Conservation (phyloP, 2,329 filamentous ascomycete species). For the Ploettnerulaceae sp. region DNA sequence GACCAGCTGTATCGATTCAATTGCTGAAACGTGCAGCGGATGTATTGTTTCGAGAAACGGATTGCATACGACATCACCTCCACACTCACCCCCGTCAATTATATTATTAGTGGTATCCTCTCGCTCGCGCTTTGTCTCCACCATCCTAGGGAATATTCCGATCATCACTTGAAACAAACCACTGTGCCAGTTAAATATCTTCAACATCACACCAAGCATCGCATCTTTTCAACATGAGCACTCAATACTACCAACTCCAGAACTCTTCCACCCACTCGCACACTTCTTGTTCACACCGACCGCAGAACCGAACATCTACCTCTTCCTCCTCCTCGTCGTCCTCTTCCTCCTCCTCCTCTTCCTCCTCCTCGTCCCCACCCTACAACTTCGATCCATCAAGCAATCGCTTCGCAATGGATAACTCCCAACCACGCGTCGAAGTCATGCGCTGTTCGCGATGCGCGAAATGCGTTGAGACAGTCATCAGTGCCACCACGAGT, state of each 20-base stretch:
- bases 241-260: conserved; percentile 16
- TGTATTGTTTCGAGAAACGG: background rate
- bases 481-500: conserved; percentile 36
- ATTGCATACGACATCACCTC: background rate
- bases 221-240: conserved; percentile 9
- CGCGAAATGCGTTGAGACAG: conserved; percentile 54
- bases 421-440: conserved; percentile 40
- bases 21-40: background rate
- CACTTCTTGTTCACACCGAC: conserved; percentile 10
- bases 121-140: too few species aligned
- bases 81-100: background rate
- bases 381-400: conserved; percentile 19
- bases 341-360: conserved; percentile 18
- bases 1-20: conserved; percentile 2
- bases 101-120: too few species aligned
- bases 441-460: conserved; percentile 60
- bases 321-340: conserved; percentile 22
- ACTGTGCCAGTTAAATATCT: background rate
- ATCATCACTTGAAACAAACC: conserved; percentile 1
- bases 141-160: too few species aligned
- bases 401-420: conserved; percentile 19
- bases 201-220: background rate
- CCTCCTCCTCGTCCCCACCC: conserved; percentile 17
- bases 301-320: conserved; percentile 16
- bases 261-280: conserved; percentile 3